These are phyloP conservation scores for Trichoderma gamsii DNA, from an alignment of 495 filamentous ascomycete species.

Conservation along the genomic window DNA sequence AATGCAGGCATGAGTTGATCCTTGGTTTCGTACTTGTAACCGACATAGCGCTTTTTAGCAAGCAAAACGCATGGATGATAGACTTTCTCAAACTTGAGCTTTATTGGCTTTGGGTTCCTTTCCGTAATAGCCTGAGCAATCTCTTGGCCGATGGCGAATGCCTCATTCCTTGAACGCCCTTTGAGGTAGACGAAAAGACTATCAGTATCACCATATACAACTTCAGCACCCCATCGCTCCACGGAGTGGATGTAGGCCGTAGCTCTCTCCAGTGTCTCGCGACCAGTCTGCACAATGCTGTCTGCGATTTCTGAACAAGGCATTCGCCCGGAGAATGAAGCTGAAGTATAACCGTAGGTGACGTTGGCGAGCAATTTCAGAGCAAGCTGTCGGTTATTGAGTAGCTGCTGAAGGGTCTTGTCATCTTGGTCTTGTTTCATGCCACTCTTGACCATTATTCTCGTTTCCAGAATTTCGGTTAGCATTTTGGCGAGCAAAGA, in stretches of 20 bases:
- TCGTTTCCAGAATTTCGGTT: conserved; percentile 89
- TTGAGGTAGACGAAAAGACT: conserved; percentile 90
- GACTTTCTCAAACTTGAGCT: conserved; percentile 98
- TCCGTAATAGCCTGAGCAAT: conserved; percentile 86
- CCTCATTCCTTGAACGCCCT: conserved; percentile 77
- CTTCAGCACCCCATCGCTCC: conserved; percentile 82
- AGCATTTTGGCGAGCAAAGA: conserved; percentile 95
- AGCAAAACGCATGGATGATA: conserved; percentile 91
- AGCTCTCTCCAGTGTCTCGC: conserved; percentile 89
- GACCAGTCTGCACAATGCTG: conserved; percentile 92
- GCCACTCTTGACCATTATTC: conserved; percentile 95
- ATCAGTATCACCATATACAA: conserved; percentile 97
- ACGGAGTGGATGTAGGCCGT: conserved; percentile 89
- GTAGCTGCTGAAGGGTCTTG: conserved; percentile 72
- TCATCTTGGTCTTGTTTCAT: conserved; percentile 96
- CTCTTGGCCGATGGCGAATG: conserved; percentile 87
- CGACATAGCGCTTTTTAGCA: conserved; percentile 96
- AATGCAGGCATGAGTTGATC: conserved; percentile 80
- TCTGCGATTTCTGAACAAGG: conserved; percentile 97
- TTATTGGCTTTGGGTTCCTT: conserved; percentile 86
- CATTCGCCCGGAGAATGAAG: conserved; percentile 93
- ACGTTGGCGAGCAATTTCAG: conserved; percentile 98
- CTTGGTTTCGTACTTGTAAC: conserved; percentile 87
- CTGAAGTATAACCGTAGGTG: conserved; percentile 96
- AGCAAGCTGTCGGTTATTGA: conserved; percentile 91